Percentiles rank a stretch among this genome's conserved stretches.
These are phyloP conservation scores for Oleoguttula mirabilis DNA, from an alignment of 495 filamentous ascomycete species.

Conservation along the genomic window DNA sequence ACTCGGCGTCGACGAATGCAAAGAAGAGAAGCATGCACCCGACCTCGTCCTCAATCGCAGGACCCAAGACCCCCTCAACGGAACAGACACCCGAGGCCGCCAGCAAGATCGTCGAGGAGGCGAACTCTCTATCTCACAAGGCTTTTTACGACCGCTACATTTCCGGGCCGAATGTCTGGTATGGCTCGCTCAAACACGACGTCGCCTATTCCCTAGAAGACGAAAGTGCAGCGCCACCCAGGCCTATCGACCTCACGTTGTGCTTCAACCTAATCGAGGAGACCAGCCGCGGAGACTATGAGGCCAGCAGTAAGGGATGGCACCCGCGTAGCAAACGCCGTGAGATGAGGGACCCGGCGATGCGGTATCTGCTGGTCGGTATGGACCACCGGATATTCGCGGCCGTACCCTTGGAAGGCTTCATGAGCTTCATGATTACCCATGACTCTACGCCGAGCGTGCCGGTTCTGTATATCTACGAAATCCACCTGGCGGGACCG, in stretches of 20 bases:
- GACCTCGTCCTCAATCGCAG: too few relatives aligned
- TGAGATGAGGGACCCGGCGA: conserved; percentile 64
- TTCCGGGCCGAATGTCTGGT: too few relatives aligned
- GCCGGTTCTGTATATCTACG: conserved; percentile 76
- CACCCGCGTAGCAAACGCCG: conserved; percentile 51
- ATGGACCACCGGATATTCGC: neutral
- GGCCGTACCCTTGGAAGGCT: conserved; percentile 34
- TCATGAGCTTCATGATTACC: conserved; percentile 73
- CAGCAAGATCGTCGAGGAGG: too few relatives aligned
- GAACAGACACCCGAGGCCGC: too few relatives aligned
- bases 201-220: too few relatives aligned
- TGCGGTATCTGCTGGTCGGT: conserved; percentile 30
- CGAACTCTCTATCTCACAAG: too few relatives aligned
- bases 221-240: too few relatives aligned
- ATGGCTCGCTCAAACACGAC: too few relatives aligned
- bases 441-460: conserved; percentile 64
- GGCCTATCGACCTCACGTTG: conserved; percentile 43
- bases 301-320: conserved; percentile 54
- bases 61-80: too few relatives aligned
- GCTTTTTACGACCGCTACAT: too few relatives aligned
- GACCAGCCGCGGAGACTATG: conserved; percentile 59
- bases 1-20: too few relatives aligned
- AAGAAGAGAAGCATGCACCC: too few relatives aligned
- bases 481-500: conserved; percentile 56
- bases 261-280: conserved; percentile 61